Evolutionary conservation across 257 asterid species (phyloP).

Genomic region (Capsicum pubescens): DNA sequence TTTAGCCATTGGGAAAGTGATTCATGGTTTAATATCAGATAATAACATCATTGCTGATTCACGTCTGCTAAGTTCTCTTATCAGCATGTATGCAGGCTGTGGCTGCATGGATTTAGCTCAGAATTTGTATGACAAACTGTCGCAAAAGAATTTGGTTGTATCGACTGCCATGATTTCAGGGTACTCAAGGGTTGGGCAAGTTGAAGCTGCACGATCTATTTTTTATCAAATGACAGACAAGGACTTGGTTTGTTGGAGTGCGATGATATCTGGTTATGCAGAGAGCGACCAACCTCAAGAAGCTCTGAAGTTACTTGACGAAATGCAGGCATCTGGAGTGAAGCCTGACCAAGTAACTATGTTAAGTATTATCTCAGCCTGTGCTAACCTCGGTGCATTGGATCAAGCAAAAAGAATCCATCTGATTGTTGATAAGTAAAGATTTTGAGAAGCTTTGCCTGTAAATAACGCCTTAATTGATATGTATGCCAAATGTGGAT

Average conservation of each 20-base stretch:
- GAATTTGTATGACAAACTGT: slow-evolving; percentile 57
- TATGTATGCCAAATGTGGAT: slow-evolving; percentile 84
- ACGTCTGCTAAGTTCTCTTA: slow-evolving; percentile 61
- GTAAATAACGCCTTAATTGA: slow-evolving; percentile 71
- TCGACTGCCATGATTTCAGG: slow-evolving; percentile 77
- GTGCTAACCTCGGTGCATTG: slow-evolving; percentile 72
- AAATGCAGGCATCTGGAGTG: slow-evolving; percentile 59
- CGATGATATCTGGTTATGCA: slow-evolving; percentile 83
- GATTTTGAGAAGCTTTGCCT: slow-evolving; percentile 63
- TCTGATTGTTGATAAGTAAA: slow-evolving; percentile 48
- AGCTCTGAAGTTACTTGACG: slow-evolving; percentile 60
- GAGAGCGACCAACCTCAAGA: slow-evolving; percentile 69
- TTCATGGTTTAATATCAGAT: slow-evolving; percentile 52
- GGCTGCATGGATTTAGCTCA: slow-evolving; percentile 73
- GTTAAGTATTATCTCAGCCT: slow-evolving; percentile 74
- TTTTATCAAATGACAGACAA: slow-evolving; percentile 58
- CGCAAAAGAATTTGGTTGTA: slow-evolving; percentile 54
- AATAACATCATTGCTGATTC: slow-evolving; percentile 49
- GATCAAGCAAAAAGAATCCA: slow-evolving; percentile 60
- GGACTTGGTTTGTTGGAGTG: slow-evolving; percentile 84
- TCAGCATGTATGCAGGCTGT: slow-evolving; percentile 68
- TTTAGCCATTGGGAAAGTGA: slow-evolving; percentile 54
- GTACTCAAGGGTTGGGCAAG: slow-evolving; percentile 56
- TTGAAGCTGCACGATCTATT: slow-evolving; percentile 64
- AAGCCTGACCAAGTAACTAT: slow-evolving; percentile 79